phyloP scores from a whole-genome alignment of 192 early-diverging fungal species.

The Haplosporangium gracile region DNA sequence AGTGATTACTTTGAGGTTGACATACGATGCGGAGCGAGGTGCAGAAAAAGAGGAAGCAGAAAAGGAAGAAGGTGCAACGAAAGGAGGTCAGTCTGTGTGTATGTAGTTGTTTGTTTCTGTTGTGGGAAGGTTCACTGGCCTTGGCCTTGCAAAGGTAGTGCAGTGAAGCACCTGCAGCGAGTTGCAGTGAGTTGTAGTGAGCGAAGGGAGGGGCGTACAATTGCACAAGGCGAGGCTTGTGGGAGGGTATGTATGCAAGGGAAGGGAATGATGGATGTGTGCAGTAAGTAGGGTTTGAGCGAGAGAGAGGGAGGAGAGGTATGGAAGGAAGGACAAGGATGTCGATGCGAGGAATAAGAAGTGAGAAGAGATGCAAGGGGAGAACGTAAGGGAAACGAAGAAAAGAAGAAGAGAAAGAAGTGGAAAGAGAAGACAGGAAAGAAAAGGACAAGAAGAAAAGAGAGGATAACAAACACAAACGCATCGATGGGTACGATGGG shows the following conservation, averaged over 20 bases:
- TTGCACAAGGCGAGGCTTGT: no score
- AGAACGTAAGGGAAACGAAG: neutral
- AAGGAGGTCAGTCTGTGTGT: neutral
- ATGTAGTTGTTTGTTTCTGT: neutral
- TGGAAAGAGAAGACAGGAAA: neutral
- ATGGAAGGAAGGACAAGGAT: neutral
- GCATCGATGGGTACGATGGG: constrained; percentile 38
- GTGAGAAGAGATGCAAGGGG: neutral
- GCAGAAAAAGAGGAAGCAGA: neutral
- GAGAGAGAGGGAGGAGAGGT: neutral
- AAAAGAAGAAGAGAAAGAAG: constrained; percentile 7
- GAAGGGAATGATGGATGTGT: neutral
- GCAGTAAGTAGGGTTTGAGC: neutral
- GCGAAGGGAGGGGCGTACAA: neutral
- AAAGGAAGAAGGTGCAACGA: neutral
- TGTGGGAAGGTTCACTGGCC: neutral
- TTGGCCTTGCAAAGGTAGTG: neutral
- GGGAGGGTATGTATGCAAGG: neutral
- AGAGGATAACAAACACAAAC: constrained; percentile 9
- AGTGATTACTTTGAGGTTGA: neutral
- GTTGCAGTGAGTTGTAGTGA: neutral
- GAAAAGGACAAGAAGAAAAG: neutral
- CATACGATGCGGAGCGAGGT: neutral
- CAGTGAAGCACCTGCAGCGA: neutral
- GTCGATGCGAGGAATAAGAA: constrained; percentile 4